Percentiles rank a stretch among this genome's conserved stretches.
These are phyloP conservation scores for Grigorovia jiainica DNA, from an alignment of 805 yeast genomes.

Conservation along the genomic window DNA sequence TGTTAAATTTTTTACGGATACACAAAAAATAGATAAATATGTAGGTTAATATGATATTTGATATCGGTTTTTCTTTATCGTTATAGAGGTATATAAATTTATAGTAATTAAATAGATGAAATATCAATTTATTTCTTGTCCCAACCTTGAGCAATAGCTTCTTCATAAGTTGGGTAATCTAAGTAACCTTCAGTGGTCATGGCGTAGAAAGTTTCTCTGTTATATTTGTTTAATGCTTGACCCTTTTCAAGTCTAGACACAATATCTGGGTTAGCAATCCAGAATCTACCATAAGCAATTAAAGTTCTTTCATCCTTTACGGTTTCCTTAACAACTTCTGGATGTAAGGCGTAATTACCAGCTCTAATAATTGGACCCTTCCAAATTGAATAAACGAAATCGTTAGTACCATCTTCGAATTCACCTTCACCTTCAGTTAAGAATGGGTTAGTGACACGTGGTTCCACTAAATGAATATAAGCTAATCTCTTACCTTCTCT, in stretches of 20 bases:
- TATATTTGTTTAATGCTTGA: constrained; percentile 34
- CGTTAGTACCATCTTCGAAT: constrained; percentile 26
- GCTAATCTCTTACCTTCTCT: constrained; percentile 32
- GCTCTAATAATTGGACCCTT: constrained; percentile 36
- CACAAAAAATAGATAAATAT: too few relatives aligned
- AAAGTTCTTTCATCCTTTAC: constrained; percentile 35
- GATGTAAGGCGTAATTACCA: constrained; percentile 27
- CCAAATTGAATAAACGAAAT: constrained; percentile 36
- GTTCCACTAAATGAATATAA: constrained; percentile 37
- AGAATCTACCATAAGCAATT: constrained; percentile 38
- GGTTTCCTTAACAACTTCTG: constrained; percentile 21
- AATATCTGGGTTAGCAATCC: constrained; percentile 48
- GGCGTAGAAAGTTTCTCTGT: constrained; percentile 40
- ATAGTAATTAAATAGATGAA: too few relatives aligned
- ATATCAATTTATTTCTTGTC: constrained; percentile 4
- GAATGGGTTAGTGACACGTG: constrained; percentile 30
- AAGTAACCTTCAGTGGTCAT: constrained; percentile 32
- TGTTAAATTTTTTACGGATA: too few relatives aligned
- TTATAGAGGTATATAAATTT: too few relatives aligned
- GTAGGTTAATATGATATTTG: too few relatives aligned
- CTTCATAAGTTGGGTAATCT: constrained; percentile 33
- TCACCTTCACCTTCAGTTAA: constrained; percentile 22
- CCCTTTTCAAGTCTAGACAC: constrained; percentile 35
- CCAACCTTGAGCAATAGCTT: constrained; percentile 17
- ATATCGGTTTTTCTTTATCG: too few relatives aligned